Evolutionary conservation across 2,329 filamentous ascomycete species (phyloP).

Genomic region (Verticillium longisporum): DNA sequence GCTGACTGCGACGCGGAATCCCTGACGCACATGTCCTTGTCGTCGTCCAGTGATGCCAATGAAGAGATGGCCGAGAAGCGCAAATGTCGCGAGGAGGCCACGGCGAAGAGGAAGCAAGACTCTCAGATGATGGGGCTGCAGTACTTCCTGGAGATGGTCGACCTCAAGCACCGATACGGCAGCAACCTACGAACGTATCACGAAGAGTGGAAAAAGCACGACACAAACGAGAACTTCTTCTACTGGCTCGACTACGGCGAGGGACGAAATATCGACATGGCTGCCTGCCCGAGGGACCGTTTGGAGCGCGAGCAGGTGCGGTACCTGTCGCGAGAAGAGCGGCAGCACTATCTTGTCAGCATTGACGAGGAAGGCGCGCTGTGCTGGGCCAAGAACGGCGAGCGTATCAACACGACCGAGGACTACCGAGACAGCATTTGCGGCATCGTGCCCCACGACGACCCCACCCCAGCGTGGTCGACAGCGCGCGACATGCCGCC

Average conservation of each 20-base stretch:
- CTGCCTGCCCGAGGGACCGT: slow-evolving; percentile 64
- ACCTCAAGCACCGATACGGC: slow-evolving; percentile 81
- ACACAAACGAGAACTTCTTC: slow-evolving; percentile 84
- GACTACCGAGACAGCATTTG: slow-evolving; percentile 74
- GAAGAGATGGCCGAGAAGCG: slow-evolving; percentile 30
- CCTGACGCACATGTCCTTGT: slow-evolving; percentile 14
- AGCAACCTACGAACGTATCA: slow-evolving; percentile 78
- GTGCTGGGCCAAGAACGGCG: slow-evolving; percentile 81
- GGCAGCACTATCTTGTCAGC: slow-evolving; percentile 71
- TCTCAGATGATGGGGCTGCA: slow-evolving; percentile 78
- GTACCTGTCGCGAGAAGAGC: slow-evolving; percentile 77
- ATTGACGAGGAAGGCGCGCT: slow-evolving; percentile 69
- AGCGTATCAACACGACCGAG: slow-evolving; percentile 68
- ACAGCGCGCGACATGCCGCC: slow-evolving; percentile 20
- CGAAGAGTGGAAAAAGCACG: slow-evolving; percentile 69
- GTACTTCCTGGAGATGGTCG: slow-evolving; percentile 82
- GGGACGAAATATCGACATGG: slow-evolving; percentile 62
- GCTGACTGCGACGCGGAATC: slow-evolving; percentile 22
- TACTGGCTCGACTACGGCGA: slow-evolving; percentile 86
- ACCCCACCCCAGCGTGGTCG: slow-evolving; percentile 49
- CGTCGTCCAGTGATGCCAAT: slow-evolving; percentile 22
- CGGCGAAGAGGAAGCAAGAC: slow-evolving; percentile 52
- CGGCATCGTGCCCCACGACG: slow-evolving; percentile 59
- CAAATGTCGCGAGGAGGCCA: slow-evolving; percentile 39
- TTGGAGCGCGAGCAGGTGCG: slow-evolving; percentile 75